phyloP scores from a whole-genome alignment of 805 yeast species.

The Ogataea angusta region DNA sequence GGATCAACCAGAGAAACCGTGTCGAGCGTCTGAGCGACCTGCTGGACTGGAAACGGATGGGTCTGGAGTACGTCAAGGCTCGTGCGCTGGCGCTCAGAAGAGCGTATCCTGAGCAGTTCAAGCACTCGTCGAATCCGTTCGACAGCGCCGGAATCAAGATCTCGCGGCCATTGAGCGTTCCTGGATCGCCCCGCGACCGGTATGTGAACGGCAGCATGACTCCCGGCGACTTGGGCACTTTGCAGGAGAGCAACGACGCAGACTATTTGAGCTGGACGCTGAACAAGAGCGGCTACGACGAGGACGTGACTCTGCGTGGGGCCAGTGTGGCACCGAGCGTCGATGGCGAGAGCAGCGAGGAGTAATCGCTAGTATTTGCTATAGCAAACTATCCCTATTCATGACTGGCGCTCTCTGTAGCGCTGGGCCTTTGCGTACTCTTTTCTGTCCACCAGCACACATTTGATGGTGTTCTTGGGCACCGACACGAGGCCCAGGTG shows the following conservation, averaged over 20 bases:
- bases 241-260: slow-evolving; percentile 85
- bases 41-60: slow-evolving; percentile 98
- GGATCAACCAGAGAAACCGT: slow-evolving; percentile 96
- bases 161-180: slow-evolving; percentile 91
- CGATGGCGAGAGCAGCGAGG: slow-evolving; percentile 25
- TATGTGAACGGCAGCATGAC: slow-evolving; percentile 68
- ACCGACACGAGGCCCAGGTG: slow-evolving; percentile 54
- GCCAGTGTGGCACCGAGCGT: slow-evolving; percentile 37
- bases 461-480: slow-evolving; percentile 39
- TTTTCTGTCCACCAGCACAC: slow-evolving; percentile 25
- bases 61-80: slow-evolving; percentile 92
- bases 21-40: slow-evolving; percentile 91
- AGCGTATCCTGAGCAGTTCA: slow-evolving; percentile 86
- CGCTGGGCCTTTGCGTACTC: slow-evolving; percentile 20
- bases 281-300: slow-evolving; percentile 41
- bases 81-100: slow-evolving; percentile 87
- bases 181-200: slow-evolving; percentile 87
- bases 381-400: neutral
- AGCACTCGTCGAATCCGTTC: slow-evolving; percentile 39
- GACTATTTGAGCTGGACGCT: slow-evolving; percentile 67
- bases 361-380: slow-evolving; percentile 4
- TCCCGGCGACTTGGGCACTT: slow-evolving; percentile 96
- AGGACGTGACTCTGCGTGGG: slow-evolving; percentile 36
- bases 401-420: slow-evolving; percentile 14
- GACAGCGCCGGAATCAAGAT: slow-evolving; percentile 56